Evolutionary conservation across 305 asterid genomes (phyloP).

Genomic region (Plantago rigida): DNA sequence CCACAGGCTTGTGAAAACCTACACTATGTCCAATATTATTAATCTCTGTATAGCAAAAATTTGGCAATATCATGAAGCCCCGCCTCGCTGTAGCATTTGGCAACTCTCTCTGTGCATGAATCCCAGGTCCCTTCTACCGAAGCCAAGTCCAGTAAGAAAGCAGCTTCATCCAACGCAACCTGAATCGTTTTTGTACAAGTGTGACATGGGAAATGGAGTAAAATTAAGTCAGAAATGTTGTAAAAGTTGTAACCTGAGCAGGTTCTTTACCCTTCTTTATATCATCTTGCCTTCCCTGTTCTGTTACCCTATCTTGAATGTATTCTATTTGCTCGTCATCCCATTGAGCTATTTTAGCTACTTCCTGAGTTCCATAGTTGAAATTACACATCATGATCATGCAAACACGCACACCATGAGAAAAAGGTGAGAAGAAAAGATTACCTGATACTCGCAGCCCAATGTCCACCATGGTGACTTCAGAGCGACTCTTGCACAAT

Average conservation of each 20-base stretch:
- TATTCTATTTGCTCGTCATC: constrained; percentile 94
- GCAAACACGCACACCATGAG: constrained; percentile 7
- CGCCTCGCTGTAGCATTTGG: constrained; percentile 65
- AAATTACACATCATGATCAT: background rate
- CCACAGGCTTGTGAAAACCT: background rate
- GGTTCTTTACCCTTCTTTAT: constrained; percentile 82
- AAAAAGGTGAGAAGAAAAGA: background rate
- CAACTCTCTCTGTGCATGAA: constrained; percentile 50
- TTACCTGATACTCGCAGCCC: constrained; percentile 80
- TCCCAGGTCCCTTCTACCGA: constrained; percentile 91
- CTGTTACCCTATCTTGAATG: constrained; percentile 76
- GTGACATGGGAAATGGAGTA: constrained; percentile 11
- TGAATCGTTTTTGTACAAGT: constrained; percentile 22
- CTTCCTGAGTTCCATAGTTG: constrained; percentile 47
- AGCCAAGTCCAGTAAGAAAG: constrained; percentile 85
- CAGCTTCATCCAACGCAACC: constrained; percentile 91
- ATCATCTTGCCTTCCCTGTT: constrained; percentile 79
- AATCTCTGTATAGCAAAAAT: constrained; percentile 63
- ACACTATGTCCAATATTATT: constrained; percentile 21
- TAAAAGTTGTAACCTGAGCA: constrained; percentile 52
- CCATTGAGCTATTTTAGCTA: constrained; percentile 83
- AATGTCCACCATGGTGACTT: constrained; percentile 99
- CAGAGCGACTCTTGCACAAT: constrained; percentile 86
- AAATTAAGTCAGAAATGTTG: constrained; percentile 10
- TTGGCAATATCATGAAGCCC: constrained; percentile 67